Evolutionary conservation across 495 filamentous ascomycete species (phyloP).

Genomic region (Tuber aestivum): DNA sequence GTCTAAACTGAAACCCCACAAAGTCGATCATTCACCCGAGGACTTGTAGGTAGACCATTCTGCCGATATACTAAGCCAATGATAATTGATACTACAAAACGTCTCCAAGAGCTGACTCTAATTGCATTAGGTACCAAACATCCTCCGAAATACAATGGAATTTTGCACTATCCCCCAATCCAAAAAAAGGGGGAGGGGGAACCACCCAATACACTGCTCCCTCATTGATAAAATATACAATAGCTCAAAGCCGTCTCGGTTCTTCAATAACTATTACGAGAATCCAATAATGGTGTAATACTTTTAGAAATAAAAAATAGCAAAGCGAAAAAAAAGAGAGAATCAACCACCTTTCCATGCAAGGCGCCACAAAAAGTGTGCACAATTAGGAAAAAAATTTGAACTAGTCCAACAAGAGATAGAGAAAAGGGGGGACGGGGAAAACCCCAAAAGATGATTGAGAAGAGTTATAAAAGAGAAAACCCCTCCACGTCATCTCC

Average conservation of each 20-base stretch:
- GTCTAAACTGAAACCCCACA: neutral
- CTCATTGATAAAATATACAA: neutral
- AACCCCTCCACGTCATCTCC: neutral
- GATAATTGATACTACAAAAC: neutral
- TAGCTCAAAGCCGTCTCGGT: neutral
- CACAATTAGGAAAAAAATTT: neutral
- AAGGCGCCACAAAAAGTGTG: neutral
- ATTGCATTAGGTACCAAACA: neutral
- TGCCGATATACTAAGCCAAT: neutral
- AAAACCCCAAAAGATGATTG: neutral
- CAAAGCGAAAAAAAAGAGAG: neutral
- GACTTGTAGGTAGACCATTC: neutral
- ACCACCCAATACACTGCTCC: neutral
- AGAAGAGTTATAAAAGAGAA: slow-evolving; percentile 1
- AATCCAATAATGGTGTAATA: neutral
- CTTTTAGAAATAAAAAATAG: neutral
- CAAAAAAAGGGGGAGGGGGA: neutral
- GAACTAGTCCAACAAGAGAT: neutral
- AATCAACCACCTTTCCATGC: slow-evolving; percentile 3
- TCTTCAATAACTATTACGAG: neutral
- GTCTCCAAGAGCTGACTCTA: neutral
- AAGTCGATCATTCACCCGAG: neutral
- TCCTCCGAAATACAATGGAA: neutral
- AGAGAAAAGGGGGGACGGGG: neutral
- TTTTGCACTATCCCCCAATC: neutral